These are phyloP conservation scores for Monosporozyma solicola DNA, from an alignment of 805 yeast species.

Conservation along the genomic window DNA sequence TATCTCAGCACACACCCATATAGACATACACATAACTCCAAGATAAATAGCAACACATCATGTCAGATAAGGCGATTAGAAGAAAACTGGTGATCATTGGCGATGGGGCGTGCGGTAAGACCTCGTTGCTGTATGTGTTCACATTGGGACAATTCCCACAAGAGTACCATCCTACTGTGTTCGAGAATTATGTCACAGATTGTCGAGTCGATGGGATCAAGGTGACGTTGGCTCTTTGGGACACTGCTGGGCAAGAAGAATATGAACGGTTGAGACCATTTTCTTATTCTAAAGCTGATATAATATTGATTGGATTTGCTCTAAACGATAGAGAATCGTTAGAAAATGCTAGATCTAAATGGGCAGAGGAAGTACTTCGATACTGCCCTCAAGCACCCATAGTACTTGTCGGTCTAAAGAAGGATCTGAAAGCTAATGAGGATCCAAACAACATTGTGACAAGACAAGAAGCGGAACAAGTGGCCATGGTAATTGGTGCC, in stretches of 20 bases:
- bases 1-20: neutral
- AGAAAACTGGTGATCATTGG: constrained; percentile 87
- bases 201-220: constrained; percentile 91
- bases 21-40: neutral
- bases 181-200: constrained; percentile 89
- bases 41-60: constrained; percentile 1
- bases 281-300: constrained; percentile 80
- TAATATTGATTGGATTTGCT: constrained; percentile 78
- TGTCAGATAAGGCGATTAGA: constrained; percentile 34
- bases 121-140: constrained; percentile 82
- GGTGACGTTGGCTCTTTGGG: constrained; percentile 85
- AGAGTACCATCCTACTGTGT: constrained; percentile 88
- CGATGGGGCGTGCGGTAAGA: constrained; percentile 93
- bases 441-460: constrained; percentile 11
- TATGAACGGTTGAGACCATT: constrained; percentile 83
- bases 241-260: constrained; percentile 95
- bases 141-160: constrained; percentile 90
- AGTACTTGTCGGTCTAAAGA: constrained; percentile 74
- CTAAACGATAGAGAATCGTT: constrained; percentile 77
- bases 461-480: constrained; percentile 51
- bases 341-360: constrained; percentile 71
- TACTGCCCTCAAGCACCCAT: constrained; percentile 78
- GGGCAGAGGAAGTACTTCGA: constrained; percentile 76
- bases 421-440: constrained; percentile 48
- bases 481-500: constrained; percentile 76